Conservation (phyloP, 169 alveolate genomes). For the Plasmodium knowlesi region DNA sequence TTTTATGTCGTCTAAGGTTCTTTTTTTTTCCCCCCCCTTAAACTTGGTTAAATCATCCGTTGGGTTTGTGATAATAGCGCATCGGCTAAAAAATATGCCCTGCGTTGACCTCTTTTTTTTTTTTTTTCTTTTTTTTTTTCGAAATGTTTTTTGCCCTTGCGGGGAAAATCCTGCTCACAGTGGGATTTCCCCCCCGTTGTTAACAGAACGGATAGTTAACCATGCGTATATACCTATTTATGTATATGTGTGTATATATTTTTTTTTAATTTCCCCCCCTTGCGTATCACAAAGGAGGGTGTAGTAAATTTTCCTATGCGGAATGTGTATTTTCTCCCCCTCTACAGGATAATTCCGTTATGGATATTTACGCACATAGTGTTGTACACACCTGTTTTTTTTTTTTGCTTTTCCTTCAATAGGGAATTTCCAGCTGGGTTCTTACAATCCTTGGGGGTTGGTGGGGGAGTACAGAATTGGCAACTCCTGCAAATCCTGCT, state of each 20-base stretch:
- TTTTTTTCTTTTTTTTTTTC: neutral
- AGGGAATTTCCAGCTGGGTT: neutral
- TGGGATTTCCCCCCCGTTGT: no score
- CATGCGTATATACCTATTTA: neutral
- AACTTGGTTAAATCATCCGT: neutral
- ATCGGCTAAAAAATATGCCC: neutral
- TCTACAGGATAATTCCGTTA: neutral
- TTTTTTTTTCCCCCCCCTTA: no score
- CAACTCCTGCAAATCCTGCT: neutral
- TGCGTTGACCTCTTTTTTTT: neutral
- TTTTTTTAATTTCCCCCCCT: neutral
- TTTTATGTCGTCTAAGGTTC: neutral
- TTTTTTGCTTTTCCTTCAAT: neutral
- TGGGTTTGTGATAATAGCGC: neutral
- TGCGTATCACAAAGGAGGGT: neutral
- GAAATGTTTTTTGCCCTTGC: neutral
- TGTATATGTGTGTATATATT: neutral
- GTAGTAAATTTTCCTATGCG: neutral
- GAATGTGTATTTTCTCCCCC: neutral
- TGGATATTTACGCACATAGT: neutral
- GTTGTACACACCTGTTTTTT: neutral
- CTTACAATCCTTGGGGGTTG: neutral
- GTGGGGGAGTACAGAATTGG: neutral
- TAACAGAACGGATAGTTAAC: neutral
- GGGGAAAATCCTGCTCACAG: neutral